A percentile compares a stretch with the other conserved stretches of the same genome.
Evolutionary conservation across 2,329 filamentous ascomycete species (phyloP).

Genomic region (Diaporthe sp.): DNA sequence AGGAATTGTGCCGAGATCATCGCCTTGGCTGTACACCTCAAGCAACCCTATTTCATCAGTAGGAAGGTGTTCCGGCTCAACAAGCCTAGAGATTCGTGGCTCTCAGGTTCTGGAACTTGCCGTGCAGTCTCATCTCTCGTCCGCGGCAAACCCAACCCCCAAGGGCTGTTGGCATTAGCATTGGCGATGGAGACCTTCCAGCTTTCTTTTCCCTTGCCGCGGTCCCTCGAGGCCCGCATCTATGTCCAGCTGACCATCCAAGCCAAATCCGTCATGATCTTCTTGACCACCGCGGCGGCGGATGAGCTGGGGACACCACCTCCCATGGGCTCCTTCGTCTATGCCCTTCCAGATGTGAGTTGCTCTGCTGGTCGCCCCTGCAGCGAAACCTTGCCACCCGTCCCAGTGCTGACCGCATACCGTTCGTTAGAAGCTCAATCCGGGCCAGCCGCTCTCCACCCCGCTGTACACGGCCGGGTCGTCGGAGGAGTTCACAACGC

Average conservation of each 20-base stretch:
- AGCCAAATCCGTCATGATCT: constrained; percentile 71
- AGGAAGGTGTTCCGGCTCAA: neutral
- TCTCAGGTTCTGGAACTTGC: neutral
- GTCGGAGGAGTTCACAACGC: constrained; percentile 88
- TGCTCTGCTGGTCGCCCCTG: constrained; percentile 4
- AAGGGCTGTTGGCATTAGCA: neutral
- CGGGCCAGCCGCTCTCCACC: constrained; percentile 79
- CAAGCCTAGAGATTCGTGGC: neutral
- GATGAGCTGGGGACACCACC: constrained; percentile 65
- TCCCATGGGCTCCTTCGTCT: constrained; percentile 90
- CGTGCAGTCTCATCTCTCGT: neutral
- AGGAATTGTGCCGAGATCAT: constrained; percentile 10
- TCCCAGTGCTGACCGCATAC: neutral
- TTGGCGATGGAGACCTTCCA: constrained; percentile 51
- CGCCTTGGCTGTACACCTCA: constrained; percentile 30
- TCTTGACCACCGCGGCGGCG: constrained; percentile 70
- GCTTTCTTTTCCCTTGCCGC: constrained; percentile 73
- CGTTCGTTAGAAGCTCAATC: constrained; percentile 61
- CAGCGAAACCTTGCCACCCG: neutral
- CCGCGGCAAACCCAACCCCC: neutral
- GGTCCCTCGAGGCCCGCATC: constrained; percentile 72
- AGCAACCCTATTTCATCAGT: neutral
- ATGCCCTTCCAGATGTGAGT: constrained; percentile 89
- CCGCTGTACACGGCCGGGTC: constrained; percentile 82
- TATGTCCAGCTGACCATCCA: constrained; percentile 72